Evolutionary conservation across 768 basidiomycete genomes (phyloP), one percentile per base, ranked within the genome.

Genomic region (Naganishia kalamii): DNA sequence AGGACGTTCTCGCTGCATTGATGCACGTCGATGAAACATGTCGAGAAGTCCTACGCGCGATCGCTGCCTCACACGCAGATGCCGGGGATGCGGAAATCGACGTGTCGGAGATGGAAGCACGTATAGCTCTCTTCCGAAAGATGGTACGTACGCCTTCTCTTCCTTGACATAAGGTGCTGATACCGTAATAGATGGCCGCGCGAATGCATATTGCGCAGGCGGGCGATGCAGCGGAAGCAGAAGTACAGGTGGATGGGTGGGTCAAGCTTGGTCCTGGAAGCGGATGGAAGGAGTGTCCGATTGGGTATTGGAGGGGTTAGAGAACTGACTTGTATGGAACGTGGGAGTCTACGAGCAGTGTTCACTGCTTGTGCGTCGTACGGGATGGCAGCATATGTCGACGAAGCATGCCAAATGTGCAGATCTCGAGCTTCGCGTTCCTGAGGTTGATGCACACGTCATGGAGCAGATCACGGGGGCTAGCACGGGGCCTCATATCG

Each of bases 241-340:
- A 35, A 25, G 27, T 44, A 15, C 12, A 25, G 21, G 37, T 57
- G n/a, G 19, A 35, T 25, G 54, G 54, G 2, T 57, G 54, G 54
- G 35, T 21, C 37, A 40, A 37, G 54, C 17, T 57, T 6, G 54
- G 27, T n/a, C 13, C 21, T 6, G 19, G 5, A n/a, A 44, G 43
- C 17, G 54, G 54, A 10, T 57, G 54, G 54, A 57, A 57, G 37
- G 54, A 57, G 23, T 57, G 54, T 41, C 54, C 54, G n/a, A 41
- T 57, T 41, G 54, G 54, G 4, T 41, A 27, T 11, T 57, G 54
- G 54, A 40, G 35, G 54, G 21, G 54, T 10, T 52, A 47, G 32
- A 44, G 37, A 8, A 11, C 21, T 11, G 43, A n/a, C 10, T 40
- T 40, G 17, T 40, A 17, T 40, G 10, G 37, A 40, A 8, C 17